These are phyloP conservation scores for Xerocomellus intermedius DNA, from an alignment of 768 basidiomycete genomes.

Conservation along the genomic window DNA sequence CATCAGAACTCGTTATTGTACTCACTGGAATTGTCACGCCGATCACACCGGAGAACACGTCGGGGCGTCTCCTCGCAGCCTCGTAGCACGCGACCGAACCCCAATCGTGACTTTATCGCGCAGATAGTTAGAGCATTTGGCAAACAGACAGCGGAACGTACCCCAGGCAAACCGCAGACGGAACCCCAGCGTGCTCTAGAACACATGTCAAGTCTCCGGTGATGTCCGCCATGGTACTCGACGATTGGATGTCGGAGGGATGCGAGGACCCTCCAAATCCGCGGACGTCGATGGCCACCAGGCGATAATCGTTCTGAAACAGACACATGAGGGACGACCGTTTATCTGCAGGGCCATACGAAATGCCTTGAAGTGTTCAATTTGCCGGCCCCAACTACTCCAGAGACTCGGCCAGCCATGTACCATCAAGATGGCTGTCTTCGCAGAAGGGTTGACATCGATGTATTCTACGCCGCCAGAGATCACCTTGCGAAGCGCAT, in stretches of 20 bases:
- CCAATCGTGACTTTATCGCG: slow-evolving; percentile 66
- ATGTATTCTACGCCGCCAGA: slow-evolving; percentile 49
- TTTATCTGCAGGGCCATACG: too few relatives aligned
- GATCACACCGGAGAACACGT: slow-evolving; percentile 57
- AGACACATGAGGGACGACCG: not conserved
- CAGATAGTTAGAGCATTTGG: not conserved
- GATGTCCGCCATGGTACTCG: slow-evolving; percentile 59
- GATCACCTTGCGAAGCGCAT: not conserved
- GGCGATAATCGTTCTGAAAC: slow-evolving; percentile 54
- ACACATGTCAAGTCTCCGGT: slow-evolving; percentile 65
- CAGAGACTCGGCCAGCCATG: slow-evolving; percentile 81
- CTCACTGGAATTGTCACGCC: slow-evolving; percentile 62
- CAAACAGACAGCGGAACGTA: slow-evolving; percentile 24
- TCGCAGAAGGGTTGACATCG: slow-evolving; percentile 51
- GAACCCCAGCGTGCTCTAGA: slow-evolving; percentile 48
- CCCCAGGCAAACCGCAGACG: slow-evolving; percentile 62
- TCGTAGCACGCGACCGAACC: slow-evolving; percentile 67
- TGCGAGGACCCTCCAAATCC: slow-evolving; percentile 71
- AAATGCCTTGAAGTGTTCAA: slow-evolving; percentile 58
- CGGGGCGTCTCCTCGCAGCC: slow-evolving; percentile 64
- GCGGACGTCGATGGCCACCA: slow-evolving; percentile 62
- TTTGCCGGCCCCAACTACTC: slow-evolving; percentile 74
- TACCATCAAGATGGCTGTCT: slow-evolving; percentile 59
- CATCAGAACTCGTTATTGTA: not conserved
- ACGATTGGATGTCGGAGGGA: slow-evolving; percentile 58